Percentiles rank a stretch among this genome's conserved stretches.
These are phyloP conservation scores for Rhododendron simsii DNA, from an alignment of 148 eudicot species.

Conservation along the genomic window DNA sequence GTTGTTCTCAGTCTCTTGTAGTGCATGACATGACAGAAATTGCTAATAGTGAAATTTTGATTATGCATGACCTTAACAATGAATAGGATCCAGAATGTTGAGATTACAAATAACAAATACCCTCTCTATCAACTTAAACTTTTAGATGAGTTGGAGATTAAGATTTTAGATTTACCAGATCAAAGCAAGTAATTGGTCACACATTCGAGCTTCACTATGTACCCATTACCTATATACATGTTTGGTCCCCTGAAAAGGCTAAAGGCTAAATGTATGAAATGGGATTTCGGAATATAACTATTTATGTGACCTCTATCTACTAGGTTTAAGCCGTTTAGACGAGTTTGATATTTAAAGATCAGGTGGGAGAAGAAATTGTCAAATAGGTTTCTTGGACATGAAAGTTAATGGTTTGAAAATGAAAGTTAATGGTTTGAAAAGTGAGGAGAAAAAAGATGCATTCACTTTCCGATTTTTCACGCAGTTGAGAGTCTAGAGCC, in stretches of 20 bases:
- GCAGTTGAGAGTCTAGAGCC: too few relatives aligned
- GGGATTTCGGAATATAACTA: background rate
- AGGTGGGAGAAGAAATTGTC: background rate
- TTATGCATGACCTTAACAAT: background rate
- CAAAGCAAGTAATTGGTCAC: background rate
- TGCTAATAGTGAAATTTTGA: background rate
- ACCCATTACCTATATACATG: background rate
- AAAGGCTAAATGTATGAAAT: background rate
- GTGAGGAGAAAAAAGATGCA: background rate
- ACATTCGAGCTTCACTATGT: background rate
- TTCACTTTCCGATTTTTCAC: too few relatives aligned
- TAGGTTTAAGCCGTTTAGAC: background rate
- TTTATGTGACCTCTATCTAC: background rate
- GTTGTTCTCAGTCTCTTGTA: background rate
- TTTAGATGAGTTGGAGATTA: background rate
- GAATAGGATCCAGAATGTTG: background rate
- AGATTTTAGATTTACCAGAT: background rate
- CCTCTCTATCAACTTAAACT: background rate
- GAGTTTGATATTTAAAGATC: background rate
- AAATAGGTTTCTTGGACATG: background rate
- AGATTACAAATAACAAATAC: background rate
- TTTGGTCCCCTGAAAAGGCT: background rate
- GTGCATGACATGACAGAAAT: background rate
- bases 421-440: background rate
- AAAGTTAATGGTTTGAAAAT: background rate